phyloP scores from a whole-genome alignment of 176 grass and related monocot species.

The Oryza officinalis region DNA sequence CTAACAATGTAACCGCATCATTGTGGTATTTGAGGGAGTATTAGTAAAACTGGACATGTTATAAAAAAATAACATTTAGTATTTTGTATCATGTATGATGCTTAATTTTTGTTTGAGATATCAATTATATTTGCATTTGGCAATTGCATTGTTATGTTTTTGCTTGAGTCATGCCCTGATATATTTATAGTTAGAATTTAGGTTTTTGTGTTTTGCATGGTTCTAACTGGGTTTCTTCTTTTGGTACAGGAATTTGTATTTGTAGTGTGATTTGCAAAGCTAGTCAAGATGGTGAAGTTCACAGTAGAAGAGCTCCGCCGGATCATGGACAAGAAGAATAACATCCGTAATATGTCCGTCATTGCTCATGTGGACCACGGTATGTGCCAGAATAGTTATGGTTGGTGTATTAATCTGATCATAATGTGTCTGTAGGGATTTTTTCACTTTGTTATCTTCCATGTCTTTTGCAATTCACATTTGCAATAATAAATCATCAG shows the following conservation, averaged over 20 bases:
- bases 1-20: background rate
- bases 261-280: conserved; percentile 28
- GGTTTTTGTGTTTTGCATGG: background rate
- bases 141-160: background rate
- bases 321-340: conserved; percentile 92
- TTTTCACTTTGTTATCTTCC: background rate
- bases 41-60: background rate
- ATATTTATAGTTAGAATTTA: background rate
- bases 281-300: conserved; percentile 93
- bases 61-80: too few relatives aligned
- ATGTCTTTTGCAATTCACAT: background rate
- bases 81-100: background rate
- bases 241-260: conserved; percentile 18
- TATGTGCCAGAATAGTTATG: conserved; percentile 16
- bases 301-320: conserved; percentile 77
- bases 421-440: background rate
- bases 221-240: background rate
- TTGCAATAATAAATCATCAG: background rate
- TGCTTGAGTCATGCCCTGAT: background rate
- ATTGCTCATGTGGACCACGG: conserved; percentile 92
- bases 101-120: background rate
- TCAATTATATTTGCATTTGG: background rate
- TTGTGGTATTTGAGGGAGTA: background rate
- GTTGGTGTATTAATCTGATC: background rate
- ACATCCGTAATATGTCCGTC: conserved; percentile 90